Conservation (phyloP, 441 rosid genomes). For the Bruguiera hainesii region DNA sequence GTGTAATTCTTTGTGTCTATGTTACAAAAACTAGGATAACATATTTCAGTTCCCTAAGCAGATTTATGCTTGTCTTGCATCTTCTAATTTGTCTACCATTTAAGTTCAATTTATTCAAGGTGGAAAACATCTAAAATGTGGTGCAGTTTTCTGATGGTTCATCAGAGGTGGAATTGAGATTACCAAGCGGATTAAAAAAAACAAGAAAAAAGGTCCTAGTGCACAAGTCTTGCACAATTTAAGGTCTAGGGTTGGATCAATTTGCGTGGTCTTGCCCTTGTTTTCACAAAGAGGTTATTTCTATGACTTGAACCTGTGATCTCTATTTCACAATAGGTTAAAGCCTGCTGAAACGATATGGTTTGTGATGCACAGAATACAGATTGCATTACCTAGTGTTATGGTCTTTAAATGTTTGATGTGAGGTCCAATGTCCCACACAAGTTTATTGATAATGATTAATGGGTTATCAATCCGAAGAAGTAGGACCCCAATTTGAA, state of each 20-base stretch:
- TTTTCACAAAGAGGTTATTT: too few relatives aligned
- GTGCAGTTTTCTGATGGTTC: conserved; percentile 77
- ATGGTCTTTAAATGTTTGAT: background rate
- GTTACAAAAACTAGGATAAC: too few relatives aligned
- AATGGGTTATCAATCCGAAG: conserved; percentile 76
- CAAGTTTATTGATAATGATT: conserved; percentile 81
- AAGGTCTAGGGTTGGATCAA: conserved; percentile 37
- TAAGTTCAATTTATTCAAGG: background rate
- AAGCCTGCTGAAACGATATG: conserved; percentile 84
- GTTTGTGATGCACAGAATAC: conserved; percentile 33
- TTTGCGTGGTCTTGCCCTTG: conserved; percentile 24
- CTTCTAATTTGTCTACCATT: background rate
- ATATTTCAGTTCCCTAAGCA: background rate
- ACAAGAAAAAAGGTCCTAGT: conserved; percentile 32
- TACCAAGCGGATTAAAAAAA: conserved; percentile 34
- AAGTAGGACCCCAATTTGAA: conserved; percentile 77
- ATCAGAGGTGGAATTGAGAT: conserved; percentile 71
- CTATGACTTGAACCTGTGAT: conserved; percentile 1
- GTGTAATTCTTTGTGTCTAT: too few relatives aligned
- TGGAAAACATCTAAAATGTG: background rate
- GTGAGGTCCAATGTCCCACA: conserved; percentile 15
- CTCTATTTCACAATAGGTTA: conserved; percentile 56
- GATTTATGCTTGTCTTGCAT: background rate
- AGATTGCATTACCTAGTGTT: background rate
- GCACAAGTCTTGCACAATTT: conserved; percentile 47